Evolutionary conservation across 768 basidiomycete species (phyloP).

Genomic region (Leccinum imitatum): DNA sequence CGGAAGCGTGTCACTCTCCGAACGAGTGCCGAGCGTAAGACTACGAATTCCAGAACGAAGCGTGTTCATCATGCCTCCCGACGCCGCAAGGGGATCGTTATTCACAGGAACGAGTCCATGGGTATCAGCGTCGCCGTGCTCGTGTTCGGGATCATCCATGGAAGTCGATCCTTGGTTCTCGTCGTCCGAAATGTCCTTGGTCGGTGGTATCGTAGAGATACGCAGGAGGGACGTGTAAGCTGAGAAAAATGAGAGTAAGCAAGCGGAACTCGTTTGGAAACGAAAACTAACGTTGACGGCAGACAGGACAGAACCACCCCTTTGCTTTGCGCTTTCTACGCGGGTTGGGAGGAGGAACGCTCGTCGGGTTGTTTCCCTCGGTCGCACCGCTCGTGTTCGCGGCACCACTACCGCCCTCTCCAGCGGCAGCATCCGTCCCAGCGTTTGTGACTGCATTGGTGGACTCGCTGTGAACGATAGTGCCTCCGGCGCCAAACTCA

Average conservation of each 20-base stretch:
- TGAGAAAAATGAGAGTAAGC: constrained; percentile 27
- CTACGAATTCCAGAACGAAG: constrained; percentile 31
- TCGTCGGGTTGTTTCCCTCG: constrained; percentile 23
- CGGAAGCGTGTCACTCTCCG: constrained; percentile 29
- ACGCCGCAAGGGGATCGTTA: constrained; percentile 14
- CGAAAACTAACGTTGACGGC: constrained; percentile 80
- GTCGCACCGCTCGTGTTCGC: constrained; percentile 21
- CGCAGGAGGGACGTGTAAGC: constrained; percentile 88
- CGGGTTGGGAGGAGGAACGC: constrained; percentile 37
- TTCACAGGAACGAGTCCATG: neutral
- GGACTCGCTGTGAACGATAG: constrained; percentile 61
- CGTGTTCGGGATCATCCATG: constrained; percentile 27
- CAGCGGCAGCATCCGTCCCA: constrained; percentile 23
- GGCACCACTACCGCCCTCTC: constrained; percentile 20
- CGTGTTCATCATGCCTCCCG: constrained; percentile 23
- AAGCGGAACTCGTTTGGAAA: neutral
- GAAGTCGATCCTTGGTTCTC: constrained; percentile 28
- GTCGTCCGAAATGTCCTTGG: constrained; percentile 38
- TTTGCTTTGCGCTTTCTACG: constrained; percentile 91
- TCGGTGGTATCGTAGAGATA: constrained; percentile 68
- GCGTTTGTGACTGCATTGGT: constrained; percentile 30
- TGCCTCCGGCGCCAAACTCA: constrained; percentile 93
- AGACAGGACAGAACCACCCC: constrained; percentile 97
- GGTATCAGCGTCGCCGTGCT: constrained; percentile 11
- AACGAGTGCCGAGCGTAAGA: constrained; percentile 18